Conservation (phyloP, 192 early-diverging fungal species). For the Backusella parvicylindrica region DNA sequence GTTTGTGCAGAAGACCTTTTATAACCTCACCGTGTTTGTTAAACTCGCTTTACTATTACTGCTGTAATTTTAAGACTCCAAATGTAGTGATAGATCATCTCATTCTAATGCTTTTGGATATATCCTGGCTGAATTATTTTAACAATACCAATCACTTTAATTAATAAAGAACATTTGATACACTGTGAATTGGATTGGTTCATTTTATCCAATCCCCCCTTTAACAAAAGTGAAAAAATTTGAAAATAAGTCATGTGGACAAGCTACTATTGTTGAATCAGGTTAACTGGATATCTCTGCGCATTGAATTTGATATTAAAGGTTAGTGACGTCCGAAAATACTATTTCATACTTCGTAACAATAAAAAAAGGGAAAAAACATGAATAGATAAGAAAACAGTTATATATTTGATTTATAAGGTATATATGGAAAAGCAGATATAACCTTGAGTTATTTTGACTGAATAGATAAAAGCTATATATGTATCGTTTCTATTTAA, state of each 20-base stretch:
- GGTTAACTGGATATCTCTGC: too few relatives aligned
- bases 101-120: neutral
- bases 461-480: neutral
- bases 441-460: neutral
- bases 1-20: neutral
- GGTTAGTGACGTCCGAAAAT: neutral
- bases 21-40: neutral
- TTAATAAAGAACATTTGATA: too few relatives aligned
- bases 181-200: too few relatives aligned
- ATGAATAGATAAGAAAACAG: neutral
- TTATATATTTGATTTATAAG: neutral
- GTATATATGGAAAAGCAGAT: neutral
- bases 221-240: too few relatives aligned
- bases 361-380: neutral
- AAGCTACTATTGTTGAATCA: too few relatives aligned
- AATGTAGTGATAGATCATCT: too few relatives aligned
- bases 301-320: too few relatives aligned
- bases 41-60: neutral
- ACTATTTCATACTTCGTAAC: neutral
- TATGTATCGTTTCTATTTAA: neutral
- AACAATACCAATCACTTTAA: too few relatives aligned
- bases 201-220: too few relatives aligned
- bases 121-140: too few relatives aligned
- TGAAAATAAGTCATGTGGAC: too few relatives aligned
- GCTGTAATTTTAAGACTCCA: neutral